Conservation (phyloP, 202 grass and related monocot genomes). For the Carex arenaria region DNA sequence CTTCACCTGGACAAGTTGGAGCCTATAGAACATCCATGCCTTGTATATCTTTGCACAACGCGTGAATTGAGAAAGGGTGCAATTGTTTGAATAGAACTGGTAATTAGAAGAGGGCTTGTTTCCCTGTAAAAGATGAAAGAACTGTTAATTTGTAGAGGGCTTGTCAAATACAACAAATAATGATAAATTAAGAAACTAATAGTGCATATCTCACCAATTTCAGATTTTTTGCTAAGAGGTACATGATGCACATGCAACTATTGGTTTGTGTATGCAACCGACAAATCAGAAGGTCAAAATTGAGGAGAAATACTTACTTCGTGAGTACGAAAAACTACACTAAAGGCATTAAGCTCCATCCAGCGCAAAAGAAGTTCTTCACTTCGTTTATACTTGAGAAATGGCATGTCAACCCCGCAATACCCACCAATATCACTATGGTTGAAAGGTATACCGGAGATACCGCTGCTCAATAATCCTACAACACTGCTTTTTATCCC, state of each 20-base stretch:
- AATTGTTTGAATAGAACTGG: slow-evolving; percentile 70
- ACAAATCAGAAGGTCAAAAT: neutral
- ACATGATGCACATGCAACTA: neutral
- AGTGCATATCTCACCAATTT: neutral
- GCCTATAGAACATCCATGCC: slow-evolving; percentile 85
- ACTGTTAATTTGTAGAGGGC: neutral
- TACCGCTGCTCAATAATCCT: slow-evolving; percentile 73
- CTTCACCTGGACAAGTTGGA: slow-evolving; percentile 50
- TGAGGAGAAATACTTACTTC: slow-evolving; percentile 33
- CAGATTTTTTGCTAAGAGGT: neutral
- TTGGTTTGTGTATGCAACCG: neutral
- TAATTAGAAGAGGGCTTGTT: slow-evolving; percentile 66
- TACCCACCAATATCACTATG: slow-evolving; percentile 92
- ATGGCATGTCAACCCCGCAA: slow-evolving; percentile 69
- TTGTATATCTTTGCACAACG: slow-evolving; percentile 85
- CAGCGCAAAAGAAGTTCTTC: slow-evolving; percentile 85
- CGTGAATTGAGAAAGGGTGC: slow-evolving; percentile 62
- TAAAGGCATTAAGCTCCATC: slow-evolving; percentile 93
- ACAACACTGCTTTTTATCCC: slow-evolving; percentile 95
- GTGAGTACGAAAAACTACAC: slow-evolving; percentile 76
- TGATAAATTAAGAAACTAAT: neutral
- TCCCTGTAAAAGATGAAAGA: slow-evolving; percentile 34
- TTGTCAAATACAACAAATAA: neutral
- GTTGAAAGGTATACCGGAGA: slow-evolving; percentile 90
- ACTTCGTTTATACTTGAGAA: slow-evolving; percentile 69